Base-by-base conservation (phyloP, 2,329 filamentous ascomycete species). In the Calonectria naviculata region DNA sequence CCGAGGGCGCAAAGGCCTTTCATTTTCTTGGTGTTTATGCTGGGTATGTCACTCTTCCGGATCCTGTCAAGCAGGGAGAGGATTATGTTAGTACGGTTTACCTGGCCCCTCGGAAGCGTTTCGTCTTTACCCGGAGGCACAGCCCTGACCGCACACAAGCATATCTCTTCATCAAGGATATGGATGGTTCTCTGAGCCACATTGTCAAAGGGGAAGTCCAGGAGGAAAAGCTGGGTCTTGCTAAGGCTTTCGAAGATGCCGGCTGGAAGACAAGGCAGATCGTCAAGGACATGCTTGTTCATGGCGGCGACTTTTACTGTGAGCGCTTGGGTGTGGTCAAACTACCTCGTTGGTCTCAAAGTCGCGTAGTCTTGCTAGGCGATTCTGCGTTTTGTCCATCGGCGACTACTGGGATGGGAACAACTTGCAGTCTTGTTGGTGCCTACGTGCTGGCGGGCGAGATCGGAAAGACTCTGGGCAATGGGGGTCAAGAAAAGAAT, bases 271-370 rank as follows among this genome's bases (percentile, higher is more conserved):
- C 82, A 0, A 75, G 84, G 0, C 73, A 85, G 19, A 74, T 90
- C 1, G 38, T 91, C 1, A 74, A 83, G 2, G 83, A 77, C 0
- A 79, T 91, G 78, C 74, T 81, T 1, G 78, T n/a, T n/a, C 26
- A 71, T 80, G 0, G 76, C n/a, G n/a, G 84, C 1, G 84, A 88
- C 72, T 88, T 89, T 71, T 89, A 89, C 79, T 81, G 81, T 62
- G 77, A 84, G 17, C 79, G 82, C 4, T 71, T 88, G 17, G 86
- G 82, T 0, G 84, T 87, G 49, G 84, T 91, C 46, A 84, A 83
- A 63, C 72, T 87, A 67, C 76, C 49, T 17, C 41, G 31, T 41
- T 67, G 65, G 65, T 67, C 65, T 9, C 26, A 21, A 12, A 42
- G 54, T 4, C 65, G 65, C 1, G 65, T 67, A 7, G 13, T 13